Evolutionary conservation across 2,329 filamentous ascomycete genomes (phyloP).

Genomic region (Colletotrichum euphorbiae): DNA sequence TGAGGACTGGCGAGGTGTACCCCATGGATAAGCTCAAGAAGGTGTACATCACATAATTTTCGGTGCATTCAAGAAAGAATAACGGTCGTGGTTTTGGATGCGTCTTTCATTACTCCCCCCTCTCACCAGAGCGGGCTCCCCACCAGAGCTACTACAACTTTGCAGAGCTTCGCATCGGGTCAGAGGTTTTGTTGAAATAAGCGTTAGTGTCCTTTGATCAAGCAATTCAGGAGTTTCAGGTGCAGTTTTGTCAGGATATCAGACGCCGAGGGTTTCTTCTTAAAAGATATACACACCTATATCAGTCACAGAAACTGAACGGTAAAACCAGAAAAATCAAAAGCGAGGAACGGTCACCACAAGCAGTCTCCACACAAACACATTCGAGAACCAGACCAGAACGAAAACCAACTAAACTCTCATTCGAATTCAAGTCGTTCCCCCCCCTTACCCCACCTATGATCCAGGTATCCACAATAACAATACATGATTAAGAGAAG

Average conservation of each 20-base stretch:
- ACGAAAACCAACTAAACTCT: conserved; percentile 12
- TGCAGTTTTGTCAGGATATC: neutral
- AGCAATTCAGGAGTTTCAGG: neutral
- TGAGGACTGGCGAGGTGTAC: conserved; percentile 79
- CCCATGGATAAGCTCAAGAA: conserved; percentile 76
- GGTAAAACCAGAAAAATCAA: too few species aligned
- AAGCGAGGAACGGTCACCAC: too few species aligned
- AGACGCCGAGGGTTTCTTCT: neutral
- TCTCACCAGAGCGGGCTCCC: too few species aligned
- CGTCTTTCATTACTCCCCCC: too few species aligned
- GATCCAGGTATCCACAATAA: conserved; percentile 40
- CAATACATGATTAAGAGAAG: conserved; percentile 37
- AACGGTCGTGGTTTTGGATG: neutral
- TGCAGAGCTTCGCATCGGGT: too few species aligned
- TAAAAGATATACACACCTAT: too few species aligned
- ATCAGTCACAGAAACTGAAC: too few species aligned
- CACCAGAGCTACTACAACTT: too few species aligned
- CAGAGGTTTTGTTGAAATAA: too few species aligned
- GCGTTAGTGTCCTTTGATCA: neutral
- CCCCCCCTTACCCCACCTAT: conserved; percentile 8
- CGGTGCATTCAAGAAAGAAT: neutral
- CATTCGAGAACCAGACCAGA: neutral
- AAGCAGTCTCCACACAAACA: neutral
- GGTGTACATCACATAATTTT: conserved; percentile 82
- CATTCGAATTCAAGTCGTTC: conserved; percentile 33